Conservation (phyloP, 2,329 filamentous ascomycete species). For the Hirsutella thompsonii region DNA sequence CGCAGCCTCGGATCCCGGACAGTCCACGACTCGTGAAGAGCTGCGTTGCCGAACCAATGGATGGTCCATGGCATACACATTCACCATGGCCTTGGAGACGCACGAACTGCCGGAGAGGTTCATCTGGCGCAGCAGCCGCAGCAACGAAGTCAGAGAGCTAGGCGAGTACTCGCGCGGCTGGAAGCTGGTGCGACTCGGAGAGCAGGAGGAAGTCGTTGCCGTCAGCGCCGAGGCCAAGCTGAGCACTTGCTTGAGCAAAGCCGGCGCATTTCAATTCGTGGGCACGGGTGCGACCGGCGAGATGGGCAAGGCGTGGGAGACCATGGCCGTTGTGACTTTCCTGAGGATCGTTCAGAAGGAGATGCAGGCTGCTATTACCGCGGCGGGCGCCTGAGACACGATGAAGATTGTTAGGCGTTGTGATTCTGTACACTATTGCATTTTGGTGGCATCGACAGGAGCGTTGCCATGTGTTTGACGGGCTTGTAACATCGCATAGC, state of each 20-base stretch:
- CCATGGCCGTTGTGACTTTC: slow-evolving; percentile 26
- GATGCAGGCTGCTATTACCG: slow-evolving; percentile 1
- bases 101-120: slow-evolving; percentile 20
- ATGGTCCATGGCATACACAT: slow-evolving; percentile 9
- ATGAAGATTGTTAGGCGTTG: no score
- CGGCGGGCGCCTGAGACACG: no score
- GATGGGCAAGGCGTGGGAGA: slow-evolving; percentile 27
- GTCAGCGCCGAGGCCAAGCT: slow-evolving; percentile 14
- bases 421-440: no score
- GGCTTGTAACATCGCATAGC: no score
- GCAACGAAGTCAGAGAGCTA: slow-evolving; percentile 19
- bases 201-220: slow-evolving; percentile 28
- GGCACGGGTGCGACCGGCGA: slow-evolving; percentile 23
- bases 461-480: no score
- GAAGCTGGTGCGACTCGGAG: slow-evolving; percentile 21
- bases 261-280: slow-evolving; percentile 24
- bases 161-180: slow-evolving; percentile 19
- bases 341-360: slow-evolving; percentile 6
- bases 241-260: slow-evolving; percentile 11
- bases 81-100: slow-evolving; percentile 17
- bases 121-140: slow-evolving; percentile 28
- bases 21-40: slow-evolving; percentile 3
- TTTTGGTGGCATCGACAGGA: no score
- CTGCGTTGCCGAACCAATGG: slow-evolving; percentile 3
- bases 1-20: slow-evolving; percentile 3